Conservation (phyloP, 1,139 yeast genomes). For the Protomyces arabidopsidicola region DNA sequence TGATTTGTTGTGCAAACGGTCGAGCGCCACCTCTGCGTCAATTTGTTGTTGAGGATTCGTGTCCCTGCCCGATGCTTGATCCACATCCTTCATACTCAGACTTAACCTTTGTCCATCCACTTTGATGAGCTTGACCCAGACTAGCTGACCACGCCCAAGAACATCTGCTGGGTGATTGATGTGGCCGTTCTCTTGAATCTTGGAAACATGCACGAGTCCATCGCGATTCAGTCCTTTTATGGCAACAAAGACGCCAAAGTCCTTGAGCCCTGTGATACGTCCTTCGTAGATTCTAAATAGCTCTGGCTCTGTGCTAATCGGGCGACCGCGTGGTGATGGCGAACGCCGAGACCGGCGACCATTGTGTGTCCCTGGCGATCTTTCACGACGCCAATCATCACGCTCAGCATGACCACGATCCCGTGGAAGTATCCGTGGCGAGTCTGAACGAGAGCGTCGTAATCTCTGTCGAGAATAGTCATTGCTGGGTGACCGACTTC, state of each 20-base stretch:
- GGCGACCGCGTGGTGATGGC: background rate
- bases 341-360: background rate
- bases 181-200: slow-evolving; percentile 49
- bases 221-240: slow-evolving; percentile 45
- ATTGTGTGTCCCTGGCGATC: background rate
- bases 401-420: background rate
- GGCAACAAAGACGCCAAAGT: slow-evolving; percentile 75
- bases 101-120: slow-evolving; percentile 49
- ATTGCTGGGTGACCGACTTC: background rate
- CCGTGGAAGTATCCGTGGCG: background rate
- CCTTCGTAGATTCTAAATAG: slow-evolving; percentile 56
- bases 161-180: slow-evolving; percentile 58
- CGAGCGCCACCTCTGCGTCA: slow-evolving; percentile 28
- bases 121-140: slow-evolving; percentile 57
- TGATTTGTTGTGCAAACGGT: slow-evolving; percentile 10
- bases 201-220: slow-evolving; percentile 78
- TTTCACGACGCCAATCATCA: background rate
- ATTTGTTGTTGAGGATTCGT: slow-evolving; percentile 31
- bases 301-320: slow-evolving; percentile 40
- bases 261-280: slow-evolving; percentile 52
- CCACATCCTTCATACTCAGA: slow-evolving; percentile 68
- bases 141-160: slow-evolving; percentile 54
- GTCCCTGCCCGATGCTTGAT: slow-evolving; percentile 63
- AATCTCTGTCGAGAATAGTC: background rate
- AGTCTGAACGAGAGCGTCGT: background rate